phyloP scores from a whole-genome alignment of 768 basidiomycete genomes.

The Podaxis pistillaris region DNA sequence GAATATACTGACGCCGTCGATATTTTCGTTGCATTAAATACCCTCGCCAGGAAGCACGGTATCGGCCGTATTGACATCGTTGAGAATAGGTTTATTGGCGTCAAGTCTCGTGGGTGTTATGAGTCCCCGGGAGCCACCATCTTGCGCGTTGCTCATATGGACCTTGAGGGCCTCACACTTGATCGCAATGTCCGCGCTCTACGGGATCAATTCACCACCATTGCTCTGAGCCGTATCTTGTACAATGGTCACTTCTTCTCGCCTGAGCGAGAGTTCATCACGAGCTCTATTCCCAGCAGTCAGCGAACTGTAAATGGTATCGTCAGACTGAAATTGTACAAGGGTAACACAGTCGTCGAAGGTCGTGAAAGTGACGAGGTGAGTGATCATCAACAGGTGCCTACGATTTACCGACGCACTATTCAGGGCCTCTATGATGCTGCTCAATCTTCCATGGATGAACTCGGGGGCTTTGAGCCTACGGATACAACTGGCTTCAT shows the following conservation, averaged over 20 bases:
- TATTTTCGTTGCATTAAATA: slow-evolving; percentile 89
- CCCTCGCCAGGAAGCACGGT: slow-evolving; percentile 91
- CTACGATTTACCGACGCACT: not conserved
- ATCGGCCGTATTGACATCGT: slow-evolving; percentile 98
- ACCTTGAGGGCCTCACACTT: slow-evolving; percentile 95
- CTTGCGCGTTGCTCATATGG: slow-evolving; percentile 91
- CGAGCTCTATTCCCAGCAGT: slow-evolving; percentile 85
- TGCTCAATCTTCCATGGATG: slow-evolving; percentile 96
- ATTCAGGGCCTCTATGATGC: slow-evolving; percentile 89
- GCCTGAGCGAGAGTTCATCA: slow-evolving; percentile 96
- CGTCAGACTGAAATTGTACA: slow-evolving; percentile 89
- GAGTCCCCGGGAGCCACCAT: slow-evolving; percentile 97
- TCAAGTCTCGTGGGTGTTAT: slow-evolving; percentile 99
- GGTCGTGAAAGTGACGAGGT: slow-evolving; percentile 89
- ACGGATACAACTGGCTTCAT: slow-evolving; percentile 96
- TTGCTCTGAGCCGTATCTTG: slow-evolving; percentile 84
- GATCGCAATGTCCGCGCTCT: slow-evolving; percentile 95
- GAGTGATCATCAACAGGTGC: slow-evolving; percentile 19
- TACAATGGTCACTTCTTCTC: slow-evolving; percentile 99
- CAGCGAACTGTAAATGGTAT: slow-evolving; percentile 96
- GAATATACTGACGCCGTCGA: slow-evolving; percentile 90
- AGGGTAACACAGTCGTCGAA: slow-evolving; percentile 94
- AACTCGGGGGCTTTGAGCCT: slow-evolving; percentile 96
- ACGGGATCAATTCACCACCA: slow-evolving; percentile 92
- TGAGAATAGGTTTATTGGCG: slow-evolving; percentile 99